Conservation (phyloP, 106 monocot genomes). For the Phalaenopsis equestris region DNA sequence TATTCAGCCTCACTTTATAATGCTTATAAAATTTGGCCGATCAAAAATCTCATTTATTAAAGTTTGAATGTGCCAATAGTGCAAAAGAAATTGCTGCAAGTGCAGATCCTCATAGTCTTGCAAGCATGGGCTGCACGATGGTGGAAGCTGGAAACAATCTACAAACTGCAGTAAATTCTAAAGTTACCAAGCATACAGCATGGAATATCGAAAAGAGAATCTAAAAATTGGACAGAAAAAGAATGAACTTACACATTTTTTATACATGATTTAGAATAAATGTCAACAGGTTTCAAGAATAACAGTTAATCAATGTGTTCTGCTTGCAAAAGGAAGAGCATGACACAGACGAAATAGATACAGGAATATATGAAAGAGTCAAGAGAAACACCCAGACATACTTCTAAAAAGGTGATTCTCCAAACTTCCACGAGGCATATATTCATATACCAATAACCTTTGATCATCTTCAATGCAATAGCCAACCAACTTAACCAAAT, state of each 20-base stretch:
- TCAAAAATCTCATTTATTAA: background rate
- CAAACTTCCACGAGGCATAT: conserved; percentile 72
- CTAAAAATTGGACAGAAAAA: background rate
- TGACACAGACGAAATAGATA: background rate
- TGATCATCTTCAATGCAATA: conserved; percentile 82
- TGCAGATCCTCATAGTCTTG: background rate
- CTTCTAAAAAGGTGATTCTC: conserved; percentile 80
- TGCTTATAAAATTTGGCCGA: background rate
- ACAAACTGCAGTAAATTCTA: background rate
- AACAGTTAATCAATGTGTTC: background rate
- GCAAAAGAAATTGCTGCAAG: background rate
- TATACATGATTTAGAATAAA: background rate
- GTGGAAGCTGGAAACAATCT: background rate
- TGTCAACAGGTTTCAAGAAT: background rate
- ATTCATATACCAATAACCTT: conserved; percentile 62
- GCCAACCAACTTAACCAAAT: conserved; percentile 66
- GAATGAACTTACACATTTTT: background rate
- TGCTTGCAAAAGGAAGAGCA: background rate
- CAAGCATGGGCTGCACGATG: background rate
- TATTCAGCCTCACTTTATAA: background rate
- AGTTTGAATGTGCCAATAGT: background rate
- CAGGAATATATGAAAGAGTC: conserved; percentile 2
- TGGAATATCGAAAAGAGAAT: background rate
- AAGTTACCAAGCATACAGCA: background rate
- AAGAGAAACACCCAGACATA: conserved; percentile 15